These are phyloP conservation scores for Saccharomyces pastorianus DNA, from an alignment of 1,139 yeast genomes.

Conservation along the genomic window DNA sequence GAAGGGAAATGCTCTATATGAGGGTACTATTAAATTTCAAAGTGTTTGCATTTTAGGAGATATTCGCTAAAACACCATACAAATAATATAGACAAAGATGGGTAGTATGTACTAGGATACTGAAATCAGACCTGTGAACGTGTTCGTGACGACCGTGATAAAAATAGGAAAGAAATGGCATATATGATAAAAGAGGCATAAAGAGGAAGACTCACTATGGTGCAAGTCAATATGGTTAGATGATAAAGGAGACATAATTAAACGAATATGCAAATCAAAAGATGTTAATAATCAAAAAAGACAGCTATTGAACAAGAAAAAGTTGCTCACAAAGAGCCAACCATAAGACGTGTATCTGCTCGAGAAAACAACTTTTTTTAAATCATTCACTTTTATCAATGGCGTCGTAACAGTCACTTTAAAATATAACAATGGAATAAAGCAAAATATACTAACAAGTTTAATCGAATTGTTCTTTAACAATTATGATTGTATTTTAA, in stretches of 20 bases:
- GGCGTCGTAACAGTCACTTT: not conserved
- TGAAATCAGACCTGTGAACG: not conserved
- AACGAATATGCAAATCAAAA: too few relatives aligned
- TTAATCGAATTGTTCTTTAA: not conserved
- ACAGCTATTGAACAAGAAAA: not conserved
- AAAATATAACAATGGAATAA: not conserved
- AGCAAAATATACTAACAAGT: not conserved
- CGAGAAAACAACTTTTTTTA: too few relatives aligned
- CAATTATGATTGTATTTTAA: slow-evolving; percentile 17
- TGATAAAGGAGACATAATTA: too few relatives aligned
- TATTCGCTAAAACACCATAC: not conserved
- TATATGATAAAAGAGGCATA: too few relatives aligned
- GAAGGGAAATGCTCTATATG: not conserved
- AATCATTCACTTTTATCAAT: not conserved
- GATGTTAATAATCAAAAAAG: too few relatives aligned
- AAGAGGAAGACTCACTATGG: too few relatives aligned
- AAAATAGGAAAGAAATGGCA: not conserved
- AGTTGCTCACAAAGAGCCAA: too few relatives aligned
- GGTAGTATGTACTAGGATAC: slow-evolving; percentile 46
- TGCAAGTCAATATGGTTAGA: too few relatives aligned
- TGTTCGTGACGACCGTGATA: not conserved
- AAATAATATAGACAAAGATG: slow-evolving; percentile 41
- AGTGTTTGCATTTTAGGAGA: not conserved
- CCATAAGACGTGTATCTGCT: too few relatives aligned
- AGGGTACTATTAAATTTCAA: not conserved